A percentile compares a stretch with the other conserved stretches of the same genome.
phyloP scores from a whole-genome alignment of 1,284 basidiomycete genomes.

The Ganoderma lingzhi region DNA sequence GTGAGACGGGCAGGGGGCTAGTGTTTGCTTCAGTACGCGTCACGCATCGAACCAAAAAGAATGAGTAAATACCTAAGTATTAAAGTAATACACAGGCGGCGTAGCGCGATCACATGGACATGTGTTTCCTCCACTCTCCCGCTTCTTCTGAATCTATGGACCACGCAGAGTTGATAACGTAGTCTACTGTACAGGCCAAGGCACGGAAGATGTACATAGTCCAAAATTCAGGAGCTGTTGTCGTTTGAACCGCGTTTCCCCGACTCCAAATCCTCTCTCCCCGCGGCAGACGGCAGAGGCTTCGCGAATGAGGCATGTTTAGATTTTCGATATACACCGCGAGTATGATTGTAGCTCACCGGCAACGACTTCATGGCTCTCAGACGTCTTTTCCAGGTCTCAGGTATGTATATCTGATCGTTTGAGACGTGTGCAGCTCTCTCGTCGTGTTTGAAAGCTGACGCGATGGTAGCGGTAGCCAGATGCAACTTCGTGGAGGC shows the following conservation, averaged over 20 bases:
- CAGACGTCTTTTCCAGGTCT: background rate
- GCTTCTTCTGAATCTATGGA: background rate
- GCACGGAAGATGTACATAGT: no score
- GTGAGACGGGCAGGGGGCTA: background rate
- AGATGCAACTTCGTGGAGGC: background rate
- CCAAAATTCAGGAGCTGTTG: background rate
- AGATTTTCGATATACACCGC: background rate
- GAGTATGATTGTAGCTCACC: background rate
- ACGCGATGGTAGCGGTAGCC: background rate
- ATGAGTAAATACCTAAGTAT: no score
- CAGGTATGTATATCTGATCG: background rate
- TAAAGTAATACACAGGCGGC: background rate
- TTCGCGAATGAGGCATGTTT: background rate
- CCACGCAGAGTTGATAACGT: background rate
- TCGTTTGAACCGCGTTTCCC: background rate
- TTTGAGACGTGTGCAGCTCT: background rate
- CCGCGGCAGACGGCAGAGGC: background rate
- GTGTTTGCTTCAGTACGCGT: no score
- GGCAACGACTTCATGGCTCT: background rate
- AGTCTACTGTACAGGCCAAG: background rate
- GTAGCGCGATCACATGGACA: background rate
- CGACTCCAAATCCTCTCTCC: background rate
- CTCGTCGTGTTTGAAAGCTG: slow-evolving; percentile 1
- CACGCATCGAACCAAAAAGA: no score
- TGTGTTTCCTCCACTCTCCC: background rate